Conservation (phyloP, 768 basidiomycete species). For the Trametes cubensis region DNA sequence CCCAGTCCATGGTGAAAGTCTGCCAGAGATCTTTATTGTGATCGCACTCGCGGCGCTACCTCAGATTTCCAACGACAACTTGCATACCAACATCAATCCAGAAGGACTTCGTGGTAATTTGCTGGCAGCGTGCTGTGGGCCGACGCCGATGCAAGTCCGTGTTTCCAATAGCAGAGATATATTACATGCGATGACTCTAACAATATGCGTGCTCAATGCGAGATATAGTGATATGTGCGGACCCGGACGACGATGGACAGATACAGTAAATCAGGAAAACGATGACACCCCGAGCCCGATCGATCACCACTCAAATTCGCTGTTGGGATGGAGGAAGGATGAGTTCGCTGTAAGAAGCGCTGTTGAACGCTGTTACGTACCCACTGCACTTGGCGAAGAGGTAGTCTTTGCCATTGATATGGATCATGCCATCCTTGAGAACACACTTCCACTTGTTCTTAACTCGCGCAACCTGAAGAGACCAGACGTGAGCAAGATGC, state of each 20-base stretch:
- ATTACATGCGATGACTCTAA: constrained; percentile 22
- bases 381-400: constrained; percentile 96
- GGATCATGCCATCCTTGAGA: constrained; percentile 96
- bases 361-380: constrained; percentile 43
- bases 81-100: too few relatives aligned
- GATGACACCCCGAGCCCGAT: constrained; percentile 6
- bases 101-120: too few relatives aligned
- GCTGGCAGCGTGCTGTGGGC: too few relatives aligned
- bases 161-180: constrained; percentile 17
- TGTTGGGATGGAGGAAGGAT: constrained; percentile 15
- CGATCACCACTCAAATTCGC: constrained; percentile 42
- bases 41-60: too few relatives aligned
- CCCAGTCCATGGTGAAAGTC: too few relatives aligned
- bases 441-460: constrained; percentile 99
- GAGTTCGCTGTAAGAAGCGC: neutral
- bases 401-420: constrained; percentile 96
- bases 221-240: constrained; percentile 22
- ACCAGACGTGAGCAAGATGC: constrained; percentile 9
- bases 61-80: too few relatives aligned
- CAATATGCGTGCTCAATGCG: constrained; percentile 22
- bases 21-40: too few relatives aligned
- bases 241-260: constrained; percentile 9
- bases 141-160: neutral
- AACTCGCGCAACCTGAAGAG: constrained; percentile 86
- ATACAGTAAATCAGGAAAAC: constrained; percentile 16